A percentile compares a stretch with the other conserved stretches of the same genome.
Conservation (phyloP, 2,329 filamentous ascomycete species). For the Verticillium albo-atrum region DNA sequence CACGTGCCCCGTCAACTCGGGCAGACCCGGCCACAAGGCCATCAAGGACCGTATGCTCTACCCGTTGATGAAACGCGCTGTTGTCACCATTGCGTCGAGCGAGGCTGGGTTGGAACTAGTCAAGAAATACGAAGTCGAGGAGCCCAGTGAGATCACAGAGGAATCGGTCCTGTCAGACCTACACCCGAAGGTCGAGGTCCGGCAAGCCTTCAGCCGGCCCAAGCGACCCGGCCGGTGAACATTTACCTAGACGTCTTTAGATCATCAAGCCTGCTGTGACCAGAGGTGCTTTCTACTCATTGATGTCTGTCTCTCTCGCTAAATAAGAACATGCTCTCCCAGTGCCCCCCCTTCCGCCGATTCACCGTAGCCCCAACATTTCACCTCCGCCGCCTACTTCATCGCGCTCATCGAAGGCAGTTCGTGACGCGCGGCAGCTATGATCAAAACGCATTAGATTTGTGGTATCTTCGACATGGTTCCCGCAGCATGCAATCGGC, state of each 20-base stretch:
- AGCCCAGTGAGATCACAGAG: slow-evolving; percentile 67
- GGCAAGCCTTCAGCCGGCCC: slow-evolving; percentile 69
- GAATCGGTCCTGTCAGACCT: slow-evolving; percentile 61
- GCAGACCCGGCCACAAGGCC: slow-evolving; percentile 51
- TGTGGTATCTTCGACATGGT: not conserved
- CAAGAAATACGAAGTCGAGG: slow-evolving; percentile 66
- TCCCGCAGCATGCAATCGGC: not conserved
- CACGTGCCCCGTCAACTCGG: slow-evolving; percentile 64
- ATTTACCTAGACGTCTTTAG: not conserved
- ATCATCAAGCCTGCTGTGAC: not conserved
- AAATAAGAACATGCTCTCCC: not conserved
- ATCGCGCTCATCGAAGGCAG: not conserved
- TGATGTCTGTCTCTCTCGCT: not conserved
- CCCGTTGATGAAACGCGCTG: slow-evolving; percentile 64
- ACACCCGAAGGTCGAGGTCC: slow-evolving; percentile 60
- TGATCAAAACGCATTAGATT: slow-evolving; percentile 1
- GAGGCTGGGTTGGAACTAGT: slow-evolving; percentile 62
- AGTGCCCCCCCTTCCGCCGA: not conserved
- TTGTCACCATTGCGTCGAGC: slow-evolving; percentile 59
- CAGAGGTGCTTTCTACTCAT: not conserved
- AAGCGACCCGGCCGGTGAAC: slow-evolving; percentile 68
- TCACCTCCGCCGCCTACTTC: not conserved
- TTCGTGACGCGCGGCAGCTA: not conserved
- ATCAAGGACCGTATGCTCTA: slow-evolving; percentile 87
- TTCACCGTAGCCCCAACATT: too few relatives aligned